These are phyloP conservation scores for Trichoderma sp. DNA, from an alignment of 2,329 filamentous ascomycete species.

Conservation along the genomic window DNA sequence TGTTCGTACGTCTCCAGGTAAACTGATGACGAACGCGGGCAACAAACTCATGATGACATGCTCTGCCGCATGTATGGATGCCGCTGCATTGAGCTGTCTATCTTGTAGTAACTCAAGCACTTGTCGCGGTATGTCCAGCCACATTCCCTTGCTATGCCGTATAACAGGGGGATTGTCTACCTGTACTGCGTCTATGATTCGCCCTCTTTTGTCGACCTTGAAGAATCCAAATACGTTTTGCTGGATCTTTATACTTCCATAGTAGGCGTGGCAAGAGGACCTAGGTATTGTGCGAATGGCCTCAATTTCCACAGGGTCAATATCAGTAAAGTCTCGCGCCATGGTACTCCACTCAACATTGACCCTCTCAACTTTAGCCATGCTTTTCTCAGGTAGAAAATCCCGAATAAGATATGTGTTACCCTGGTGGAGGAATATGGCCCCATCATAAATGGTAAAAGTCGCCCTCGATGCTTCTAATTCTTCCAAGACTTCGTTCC, in stretches of 20 bases:
- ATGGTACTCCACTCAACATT: slow-evolving; percentile 94
- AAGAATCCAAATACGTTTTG: slow-evolving; percentile 95
- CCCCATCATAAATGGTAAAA: slow-evolving; percentile 95
- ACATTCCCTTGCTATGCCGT: slow-evolving; percentile 84
- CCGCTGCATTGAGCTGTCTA: slow-evolving; percentile 76
- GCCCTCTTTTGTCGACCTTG: slow-evolving; percentile 84
- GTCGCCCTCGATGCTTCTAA: slow-evolving; percentile 94
- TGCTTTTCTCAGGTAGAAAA: slow-evolving; percentile 74
- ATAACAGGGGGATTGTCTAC: slow-evolving; percentile 93
- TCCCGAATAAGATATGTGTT: slow-evolving; percentile 89
- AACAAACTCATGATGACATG: slow-evolving; percentile 85
- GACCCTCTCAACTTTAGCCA: slow-evolving; percentile 86
- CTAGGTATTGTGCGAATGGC: slow-evolving; percentile 70
- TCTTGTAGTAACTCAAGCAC: slow-evolving; percentile 78
- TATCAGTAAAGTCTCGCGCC: slow-evolving; percentile 90
- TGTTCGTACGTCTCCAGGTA: slow-evolving; percentile 88
- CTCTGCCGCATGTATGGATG: slow-evolving; percentile 91
- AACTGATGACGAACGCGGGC: slow-evolving; percentile 86
- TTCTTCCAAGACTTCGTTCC: slow-evolving; percentile 87
- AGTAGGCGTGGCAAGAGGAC: slow-evolving; percentile 72
- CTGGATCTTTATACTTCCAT: slow-evolving; percentile 81
- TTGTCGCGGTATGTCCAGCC: slow-evolving; percentile 82
- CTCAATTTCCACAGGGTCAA: slow-evolving; percentile 91
- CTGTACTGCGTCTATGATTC: slow-evolving; percentile 87
- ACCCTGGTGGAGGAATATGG: slow-evolving; percentile 97